Evolutionary conservation across 2,329 filamentous ascomycete genomes (phyloP).

Genomic region (Phaeophleospora eucalypticola): DNA sequence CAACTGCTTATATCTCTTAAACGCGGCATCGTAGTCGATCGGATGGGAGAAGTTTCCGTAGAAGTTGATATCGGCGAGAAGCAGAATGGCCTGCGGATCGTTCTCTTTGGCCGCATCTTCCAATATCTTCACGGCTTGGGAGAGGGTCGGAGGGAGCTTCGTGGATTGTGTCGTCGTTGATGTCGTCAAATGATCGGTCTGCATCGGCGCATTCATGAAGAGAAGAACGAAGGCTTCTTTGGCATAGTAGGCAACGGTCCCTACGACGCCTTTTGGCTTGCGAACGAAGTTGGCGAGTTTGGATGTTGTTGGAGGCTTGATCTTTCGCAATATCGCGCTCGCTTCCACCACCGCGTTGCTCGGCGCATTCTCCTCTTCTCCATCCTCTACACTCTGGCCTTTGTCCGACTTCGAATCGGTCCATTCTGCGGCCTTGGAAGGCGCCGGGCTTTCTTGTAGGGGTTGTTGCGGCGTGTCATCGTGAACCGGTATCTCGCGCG

Average conservation of each 20-base stretch:
- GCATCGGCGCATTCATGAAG: constrained; percentile 59
- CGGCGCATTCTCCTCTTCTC: constrained; percentile 3
- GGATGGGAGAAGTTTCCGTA: constrained; percentile 91
- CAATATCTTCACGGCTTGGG: constrained; percentile 56
- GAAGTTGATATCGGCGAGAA: constrained; percentile 93
- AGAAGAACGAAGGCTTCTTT: constrained; percentile 60
- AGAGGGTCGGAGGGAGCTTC: constrained; percentile 50
- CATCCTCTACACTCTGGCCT: not conserved
- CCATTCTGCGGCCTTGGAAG: constrained; percentile 8
- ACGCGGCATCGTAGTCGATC: constrained; percentile 72
- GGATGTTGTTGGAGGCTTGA: constrained; percentile 38
- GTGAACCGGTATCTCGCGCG: constrained; percentile 11
- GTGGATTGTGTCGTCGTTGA: constrained; percentile 37
- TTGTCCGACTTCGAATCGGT: constrained; percentile 2
- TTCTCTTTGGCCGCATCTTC: constrained; percentile 53
- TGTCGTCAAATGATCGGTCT: constrained; percentile 38
- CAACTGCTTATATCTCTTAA: constrained; percentile 74
- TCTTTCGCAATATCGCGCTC: constrained; percentile 37
- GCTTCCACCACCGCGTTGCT: constrained; percentile 36
- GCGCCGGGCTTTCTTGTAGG: constrained; percentile 5
- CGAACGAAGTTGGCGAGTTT: constrained; percentile 37
- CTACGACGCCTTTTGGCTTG: constrained; percentile 57
- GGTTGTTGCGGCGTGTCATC: constrained; percentile 8
- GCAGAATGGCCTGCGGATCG: constrained; percentile 78
- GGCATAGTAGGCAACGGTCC: constrained; percentile 56